Conservation (phyloP, 805 yeast species). For the Metschnikowia drakensbergensis region DNA sequence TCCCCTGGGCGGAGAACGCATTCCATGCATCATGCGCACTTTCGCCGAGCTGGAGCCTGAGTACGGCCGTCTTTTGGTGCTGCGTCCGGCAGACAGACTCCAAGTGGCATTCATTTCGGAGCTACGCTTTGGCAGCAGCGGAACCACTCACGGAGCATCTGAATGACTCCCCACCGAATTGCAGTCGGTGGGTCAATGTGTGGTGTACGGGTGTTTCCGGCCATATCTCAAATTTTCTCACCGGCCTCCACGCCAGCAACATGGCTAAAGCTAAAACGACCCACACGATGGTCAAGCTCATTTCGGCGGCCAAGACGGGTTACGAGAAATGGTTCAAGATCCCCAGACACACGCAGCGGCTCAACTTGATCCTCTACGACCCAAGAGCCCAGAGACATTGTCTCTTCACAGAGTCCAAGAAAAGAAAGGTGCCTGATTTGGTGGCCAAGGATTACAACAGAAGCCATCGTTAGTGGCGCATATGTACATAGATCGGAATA, state of each 20-base stretch:
- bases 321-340: constrained; percentile 74
- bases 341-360: constrained; percentile 75
- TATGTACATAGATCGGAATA: constrained; percentile 13
- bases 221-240: constrained; percentile 1
- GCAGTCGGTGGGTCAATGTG: background rate
- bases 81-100: no score
- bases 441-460: constrained; percentile 35
- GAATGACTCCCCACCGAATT: no score
- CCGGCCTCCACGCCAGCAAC: background rate
- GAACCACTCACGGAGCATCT: no score
- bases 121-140: no score
- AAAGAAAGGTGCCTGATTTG: constrained; percentile 66
- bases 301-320: constrained; percentile 91
- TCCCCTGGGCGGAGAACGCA: no score
- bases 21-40: no score
- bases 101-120: no score
- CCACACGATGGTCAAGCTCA: constrained; percentile 75
- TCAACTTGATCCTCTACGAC: constrained; percentile 57
- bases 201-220: constrained; percentile 3
- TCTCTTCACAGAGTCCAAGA: constrained; percentile 80
- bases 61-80: no score
- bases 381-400: constrained; percentile 79
- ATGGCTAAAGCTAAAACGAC: constrained; percentile 60
- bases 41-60: no score
- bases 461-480: constrained; percentile 14